Evolutionary conservation across 2,329 filamentous ascomycete genomes (phyloP), one percentile per base, ranked within the genome.

Genomic region (Ceratocystis eucalypticola): DNA sequence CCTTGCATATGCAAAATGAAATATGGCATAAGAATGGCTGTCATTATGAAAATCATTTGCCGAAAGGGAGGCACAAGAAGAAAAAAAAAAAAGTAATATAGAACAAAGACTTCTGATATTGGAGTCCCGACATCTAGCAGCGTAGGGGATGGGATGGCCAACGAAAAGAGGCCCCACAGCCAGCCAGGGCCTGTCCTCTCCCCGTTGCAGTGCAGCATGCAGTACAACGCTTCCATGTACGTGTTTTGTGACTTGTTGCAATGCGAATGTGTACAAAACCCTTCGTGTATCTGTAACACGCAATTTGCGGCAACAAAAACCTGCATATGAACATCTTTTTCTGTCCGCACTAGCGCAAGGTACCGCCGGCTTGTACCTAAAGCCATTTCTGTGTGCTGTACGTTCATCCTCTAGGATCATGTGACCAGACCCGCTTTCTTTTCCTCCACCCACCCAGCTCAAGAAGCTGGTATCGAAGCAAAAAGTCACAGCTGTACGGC

Each of bases 181-280:
- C 37, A 41, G 10, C 37, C 37, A 41, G 37, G 37, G 37, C 10
- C 37, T 57, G 22, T n/a, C 8, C 53, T 33, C 25, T 33, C 53
- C 6, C 53, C 53, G 53, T 57, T 57, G 28, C 25, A 57, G 53
- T 57, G 53, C 53, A 57, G 28, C 53, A 57, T 57, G 53, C 53
- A 57, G 22, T 57, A 57, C 53, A 33, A 57, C 50, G 20, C 50
- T 55, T 55, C 20, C 46, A 48, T 48, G 46, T 48, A 48, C 46
- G 20, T n/a, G 20, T 20, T n/a, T 48, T n/a, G 17, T 7, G 5
- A 48, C 20, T n/a, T n/a, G 46, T 48, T n/a, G 46, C 8, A n/a
- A 48, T 48, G 20, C 17, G 5, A 22, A 41, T 41, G 10, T 22
- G 22, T 12, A 53, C n/a, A 20, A 4, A 25, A 1, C 17, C n/a